Evolutionary conservation across 306 rosid species (phyloP).

Genomic region (Castanospermum australe): DNA sequence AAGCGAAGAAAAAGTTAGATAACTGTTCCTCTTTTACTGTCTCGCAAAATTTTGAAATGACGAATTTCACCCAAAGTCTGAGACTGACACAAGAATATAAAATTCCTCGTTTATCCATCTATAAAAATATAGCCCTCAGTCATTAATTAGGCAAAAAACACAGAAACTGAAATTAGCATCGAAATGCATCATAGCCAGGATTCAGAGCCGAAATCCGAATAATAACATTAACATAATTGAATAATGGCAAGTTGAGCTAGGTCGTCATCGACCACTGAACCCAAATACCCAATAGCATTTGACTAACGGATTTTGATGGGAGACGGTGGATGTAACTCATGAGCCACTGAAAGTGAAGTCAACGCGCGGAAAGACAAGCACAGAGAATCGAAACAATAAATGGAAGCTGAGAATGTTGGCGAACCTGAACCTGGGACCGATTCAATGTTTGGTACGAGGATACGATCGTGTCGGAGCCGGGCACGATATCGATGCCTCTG

Average conservation of each 20-base stretch:
- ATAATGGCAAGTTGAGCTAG: background rate
- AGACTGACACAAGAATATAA: background rate
- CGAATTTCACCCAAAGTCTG: background rate
- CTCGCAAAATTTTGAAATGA: background rate
- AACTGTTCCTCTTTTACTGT: background rate
- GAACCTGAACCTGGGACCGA: constrained; percentile 7
- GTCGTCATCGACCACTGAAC: background rate
- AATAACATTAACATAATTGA: background rate
- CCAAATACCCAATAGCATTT: background rate
- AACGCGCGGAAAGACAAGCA: background rate
- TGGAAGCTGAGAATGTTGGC: background rate
- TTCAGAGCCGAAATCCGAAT: background rate
- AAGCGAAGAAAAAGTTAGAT: background rate
- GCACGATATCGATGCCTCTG: too few species aligned
- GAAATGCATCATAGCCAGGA: background rate
- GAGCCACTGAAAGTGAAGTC: background rate
- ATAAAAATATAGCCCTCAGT: background rate
- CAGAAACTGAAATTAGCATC: too few species aligned
- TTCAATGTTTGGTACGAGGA: background rate
- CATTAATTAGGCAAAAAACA: background rate
- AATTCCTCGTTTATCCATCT: background rate
- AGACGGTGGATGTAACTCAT: background rate
- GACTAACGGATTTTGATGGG: background rate
- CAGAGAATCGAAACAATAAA: background rate
- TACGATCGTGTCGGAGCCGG: background rate